Percentiles rank a stretch among this genome's conserved stretches.
These are phyloP conservation scores for Plantago lanceolata DNA, from an alignment of 305 asterid species.

Conservation along the genomic window DNA sequence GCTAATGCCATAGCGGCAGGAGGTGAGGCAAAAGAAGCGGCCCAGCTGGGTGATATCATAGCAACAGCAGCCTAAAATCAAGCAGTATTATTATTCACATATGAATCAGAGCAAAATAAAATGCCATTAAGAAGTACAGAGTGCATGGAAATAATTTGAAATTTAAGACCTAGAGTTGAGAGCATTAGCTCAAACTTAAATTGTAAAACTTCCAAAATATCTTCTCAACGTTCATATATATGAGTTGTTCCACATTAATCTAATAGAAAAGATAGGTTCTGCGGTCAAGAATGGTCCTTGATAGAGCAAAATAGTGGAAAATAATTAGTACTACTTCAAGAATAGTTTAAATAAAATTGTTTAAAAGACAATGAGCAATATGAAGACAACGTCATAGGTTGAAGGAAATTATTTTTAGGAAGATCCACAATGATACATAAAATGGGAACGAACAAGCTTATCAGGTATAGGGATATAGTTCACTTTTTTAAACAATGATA, in stretches of 20 bases:
- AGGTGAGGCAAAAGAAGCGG: slow-evolving; percentile 99
- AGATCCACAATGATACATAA: slow-evolving; percentile 6
- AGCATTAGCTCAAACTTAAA: neutral
- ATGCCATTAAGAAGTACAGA: slow-evolving; percentile 9
- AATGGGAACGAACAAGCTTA: slow-evolving; percentile 17
- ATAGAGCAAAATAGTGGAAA: slow-evolving; percentile 17
- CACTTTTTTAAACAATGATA: neutral
- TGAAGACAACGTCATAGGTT: slow-evolving; percentile 12
- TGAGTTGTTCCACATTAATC: slow-evolving; percentile 1
- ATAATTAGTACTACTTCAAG: slow-evolving; percentile 4
- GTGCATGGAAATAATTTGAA: slow-evolving; percentile 11
- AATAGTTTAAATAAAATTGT: slow-evolving; percentile 7
- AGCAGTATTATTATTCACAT: slow-evolving; percentile 16
- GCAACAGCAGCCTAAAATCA: slow-evolving; percentile 82
- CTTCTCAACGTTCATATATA: slow-evolving; percentile 12
- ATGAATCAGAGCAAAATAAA: slow-evolving; percentile 20
- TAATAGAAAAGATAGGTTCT: slow-evolving; percentile 13
- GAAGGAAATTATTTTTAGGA: neutral
- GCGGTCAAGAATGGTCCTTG: slow-evolving; percentile 20
- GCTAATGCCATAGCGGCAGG: slow-evolving; percentile 99
- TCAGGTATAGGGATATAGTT: slow-evolving; percentile 16
- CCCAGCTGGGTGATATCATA: slow-evolving; percentile 97
- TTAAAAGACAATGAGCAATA: neutral
- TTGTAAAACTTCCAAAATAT: slow-evolving; percentile 1
- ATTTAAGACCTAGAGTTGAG: too few species aligned